Evolutionary conservation across 2,329 filamentous ascomycete genomes (phyloP).

Genomic region (Fulvia fulva): DNA sequence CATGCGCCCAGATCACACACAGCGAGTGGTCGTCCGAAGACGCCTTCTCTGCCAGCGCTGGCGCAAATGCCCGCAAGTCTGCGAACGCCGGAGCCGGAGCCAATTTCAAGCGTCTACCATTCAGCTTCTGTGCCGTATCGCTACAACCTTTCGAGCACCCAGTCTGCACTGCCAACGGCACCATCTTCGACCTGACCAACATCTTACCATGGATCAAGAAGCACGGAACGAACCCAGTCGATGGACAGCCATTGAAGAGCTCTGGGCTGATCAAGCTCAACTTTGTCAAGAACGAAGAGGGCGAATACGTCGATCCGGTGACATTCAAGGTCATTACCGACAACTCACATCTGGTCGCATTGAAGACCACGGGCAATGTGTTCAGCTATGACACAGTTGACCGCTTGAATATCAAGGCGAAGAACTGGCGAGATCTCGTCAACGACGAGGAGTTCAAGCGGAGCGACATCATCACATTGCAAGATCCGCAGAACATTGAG

Average conservation of each 20-base stretch:
- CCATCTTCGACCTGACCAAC: constrained; percentile 91
- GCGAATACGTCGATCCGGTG: constrained; percentile 90
- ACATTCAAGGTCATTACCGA: constrained; percentile 97
- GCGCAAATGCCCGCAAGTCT: constrained; percentile 58
- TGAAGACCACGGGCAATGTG: constrained; percentile 84
- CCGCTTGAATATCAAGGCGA: constrained; percentile 90
- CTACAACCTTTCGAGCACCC: constrained; percentile 93
- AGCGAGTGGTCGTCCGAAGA: constrained; percentile 95
- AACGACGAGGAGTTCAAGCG: constrained; percentile 82
- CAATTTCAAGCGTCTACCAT: constrained; percentile 83
- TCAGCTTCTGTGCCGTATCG: constrained; percentile 96
- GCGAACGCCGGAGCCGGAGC: constrained; percentile 52
- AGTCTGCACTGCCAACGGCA: constrained; percentile 82
- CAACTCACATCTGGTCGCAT: constrained; percentile 92
- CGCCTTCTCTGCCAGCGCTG: constrained; percentile 76
- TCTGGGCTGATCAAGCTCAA: constrained; percentile 85
- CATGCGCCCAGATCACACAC: constrained; percentile 70
- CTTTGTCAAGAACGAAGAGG: constrained; percentile 86
- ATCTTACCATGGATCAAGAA: constrained; percentile 93
- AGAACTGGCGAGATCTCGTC: constrained; percentile 89
- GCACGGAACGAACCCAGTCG: constrained; percentile 86
- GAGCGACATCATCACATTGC: constrained; percentile 90
- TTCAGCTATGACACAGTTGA: constrained; percentile 96
- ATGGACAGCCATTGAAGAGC: constrained; percentile 71
- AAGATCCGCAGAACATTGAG: constrained; percentile 88